Conservation (phyloP, 2,329 filamentous ascomycete genomes). For the Pestalotiopsis sp. region DNA sequence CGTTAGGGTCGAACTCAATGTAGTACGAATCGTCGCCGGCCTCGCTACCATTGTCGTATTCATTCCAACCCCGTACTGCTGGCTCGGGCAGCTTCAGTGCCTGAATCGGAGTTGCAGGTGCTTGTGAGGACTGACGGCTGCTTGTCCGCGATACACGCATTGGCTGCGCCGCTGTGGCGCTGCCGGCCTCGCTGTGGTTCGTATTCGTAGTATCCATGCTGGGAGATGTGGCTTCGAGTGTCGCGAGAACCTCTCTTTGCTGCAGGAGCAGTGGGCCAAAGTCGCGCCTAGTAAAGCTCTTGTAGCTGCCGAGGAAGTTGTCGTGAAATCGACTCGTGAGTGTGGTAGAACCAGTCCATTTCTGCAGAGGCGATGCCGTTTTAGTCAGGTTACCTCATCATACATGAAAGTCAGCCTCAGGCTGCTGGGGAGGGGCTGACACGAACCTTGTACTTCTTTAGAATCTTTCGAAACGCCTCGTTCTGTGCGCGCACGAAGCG, state of each 20-base stretch:
- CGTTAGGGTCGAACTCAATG: conserved; percentile 71
- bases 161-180: conserved; percentile 19
- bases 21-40: conserved; percentile 65
- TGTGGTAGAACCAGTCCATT: conserved; percentile 77
- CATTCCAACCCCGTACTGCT: conserved; percentile 71
- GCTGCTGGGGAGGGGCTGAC: neutral
- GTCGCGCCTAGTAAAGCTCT: conserved; percentile 73
- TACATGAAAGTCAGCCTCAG: conserved; percentile 10
- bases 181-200: conserved; percentile 19
- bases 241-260: conserved; percentile 52
- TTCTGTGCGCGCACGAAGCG: conserved; percentile 76
- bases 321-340: conserved; percentile 69
- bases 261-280: conserved; percentile 55
- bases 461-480: conserved; percentile 77
- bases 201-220: conserved; percentile 31
- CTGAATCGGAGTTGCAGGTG: conserved; percentile 18
- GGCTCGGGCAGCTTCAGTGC: conserved; percentile 26
- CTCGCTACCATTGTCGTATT: conserved; percentile 83
- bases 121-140: conserved; percentile 17
- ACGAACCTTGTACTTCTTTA: conserved; percentile 79
- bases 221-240: conserved; percentile 49
- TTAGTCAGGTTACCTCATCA: neutral
- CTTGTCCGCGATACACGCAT: conserved; percentile 6
- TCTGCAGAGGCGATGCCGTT: conserved; percentile 46
- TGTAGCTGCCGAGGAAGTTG: conserved; percentile 65